phyloP scores from a whole-genome alignment of 495 filamentous ascomycete genomes.

The Viridothelium virens region DNA sequence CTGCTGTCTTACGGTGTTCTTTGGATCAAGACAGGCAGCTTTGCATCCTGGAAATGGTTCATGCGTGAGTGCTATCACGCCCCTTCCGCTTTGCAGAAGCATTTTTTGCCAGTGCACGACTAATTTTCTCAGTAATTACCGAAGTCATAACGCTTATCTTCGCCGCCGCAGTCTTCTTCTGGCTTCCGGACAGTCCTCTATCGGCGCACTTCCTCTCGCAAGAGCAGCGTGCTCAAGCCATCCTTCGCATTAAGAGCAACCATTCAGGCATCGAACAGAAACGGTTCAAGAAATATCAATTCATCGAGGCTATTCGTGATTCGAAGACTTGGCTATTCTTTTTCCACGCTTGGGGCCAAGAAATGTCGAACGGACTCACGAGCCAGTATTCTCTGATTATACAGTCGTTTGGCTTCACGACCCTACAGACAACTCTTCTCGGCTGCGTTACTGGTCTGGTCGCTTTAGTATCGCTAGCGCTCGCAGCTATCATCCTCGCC shows the following conservation, averaged over 20 bases:
- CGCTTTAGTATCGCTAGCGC: slow-evolving; percentile 33
- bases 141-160: slow-evolving; percentile 14
- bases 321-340: slow-evolving; percentile 35
- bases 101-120: not conserved
- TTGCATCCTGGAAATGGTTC: slow-evolving; percentile 40
- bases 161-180: slow-evolving; percentile 11
- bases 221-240: slow-evolving; percentile 14
- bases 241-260: slow-evolving; percentile 11
- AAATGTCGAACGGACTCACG: slow-evolving; percentile 40
- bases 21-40: slow-evolving; percentile 38
- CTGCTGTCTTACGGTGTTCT: slow-evolving; percentile 39
- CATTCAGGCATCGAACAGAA: slow-evolving; percentile 17
- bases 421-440: slow-evolving; percentile 36
- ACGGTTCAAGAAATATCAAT: slow-evolving; percentile 20
- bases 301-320: slow-evolving; percentile 32
- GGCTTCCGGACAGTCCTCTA: slow-evolving; percentile 15
- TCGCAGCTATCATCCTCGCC: slow-evolving; percentile 29
- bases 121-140: slow-evolving; percentile 8
- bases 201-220: slow-evolving; percentile 14
- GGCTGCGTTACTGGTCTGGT: slow-evolving; percentile 34
- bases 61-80: slow-evolving; percentile 28
- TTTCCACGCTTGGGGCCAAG: slow-evolving; percentile 39
- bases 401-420: slow-evolving; percentile 38
- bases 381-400: slow-evolving; percentile 43
- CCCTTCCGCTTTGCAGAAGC: not conserved